Evolutionary conservation across 129 eudicot genomes (phyloP).

Genomic region (Arctium minus): DNA sequence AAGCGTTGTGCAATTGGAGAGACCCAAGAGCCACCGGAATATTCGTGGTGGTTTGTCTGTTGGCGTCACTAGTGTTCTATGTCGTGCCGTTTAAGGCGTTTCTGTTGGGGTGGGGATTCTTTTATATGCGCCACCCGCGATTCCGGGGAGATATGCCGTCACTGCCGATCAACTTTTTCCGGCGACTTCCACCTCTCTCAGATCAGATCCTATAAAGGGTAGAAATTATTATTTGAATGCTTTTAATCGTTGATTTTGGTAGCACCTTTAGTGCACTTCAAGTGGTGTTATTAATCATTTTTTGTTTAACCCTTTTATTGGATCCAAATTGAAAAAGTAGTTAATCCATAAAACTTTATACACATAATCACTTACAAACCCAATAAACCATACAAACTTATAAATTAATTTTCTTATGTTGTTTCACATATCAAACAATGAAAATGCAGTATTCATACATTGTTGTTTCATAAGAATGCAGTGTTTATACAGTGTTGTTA

Average conservation of each 20-base stretch:
- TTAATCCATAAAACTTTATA: not conserved
- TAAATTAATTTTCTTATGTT: no score
- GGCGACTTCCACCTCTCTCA: constrained; percentile 85
- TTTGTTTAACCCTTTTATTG: constrained; percentile 13
- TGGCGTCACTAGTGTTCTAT: constrained; percentile 72
- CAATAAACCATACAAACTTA: not conserved
- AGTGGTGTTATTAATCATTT: constrained; percentile 6
- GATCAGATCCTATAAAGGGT: constrained; percentile 63
- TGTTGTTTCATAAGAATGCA: no score
- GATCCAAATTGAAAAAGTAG: constrained; percentile 6
- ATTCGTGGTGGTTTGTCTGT: constrained; percentile 65
- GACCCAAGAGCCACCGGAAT: constrained; percentile 94
- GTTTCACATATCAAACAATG: not conserved
- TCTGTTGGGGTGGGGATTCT: constrained; percentile 65
- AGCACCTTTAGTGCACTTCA: constrained; percentile 40
- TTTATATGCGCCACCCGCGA: constrained; percentile 86
- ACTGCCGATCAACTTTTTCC: constrained; percentile 73
- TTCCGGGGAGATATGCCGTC: constrained; percentile 88
- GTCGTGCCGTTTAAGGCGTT: constrained; percentile 78
- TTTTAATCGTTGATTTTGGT: constrained; percentile 11
- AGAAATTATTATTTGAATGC: not conserved
- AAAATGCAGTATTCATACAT: no score
- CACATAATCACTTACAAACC: not conserved
- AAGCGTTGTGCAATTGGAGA: constrained; percentile 88
- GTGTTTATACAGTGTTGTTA: not conserved